Percentiles rank a stretch among this genome's conserved stretches.
These are phyloP conservation scores for Fagus crenata DNA, from an alignment of 306 rosid genomes.

Conservation along the genomic window DNA sequence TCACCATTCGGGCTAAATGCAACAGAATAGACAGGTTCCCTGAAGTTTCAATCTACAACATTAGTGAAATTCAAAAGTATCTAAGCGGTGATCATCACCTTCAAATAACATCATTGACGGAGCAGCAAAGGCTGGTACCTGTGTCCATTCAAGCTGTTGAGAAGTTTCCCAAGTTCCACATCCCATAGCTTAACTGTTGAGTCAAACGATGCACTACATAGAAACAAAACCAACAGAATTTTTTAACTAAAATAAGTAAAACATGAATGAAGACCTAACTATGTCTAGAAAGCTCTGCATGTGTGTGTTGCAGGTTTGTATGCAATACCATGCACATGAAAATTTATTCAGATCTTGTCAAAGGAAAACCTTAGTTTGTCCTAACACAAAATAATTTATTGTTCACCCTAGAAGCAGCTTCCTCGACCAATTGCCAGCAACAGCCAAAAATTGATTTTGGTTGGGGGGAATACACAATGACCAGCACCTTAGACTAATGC, in stretches of 20 bases:
- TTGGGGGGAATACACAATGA: neutral
- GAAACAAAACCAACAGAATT: constrained; percentile 11
- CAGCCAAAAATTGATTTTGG: neutral
- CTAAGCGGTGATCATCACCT: neutral
- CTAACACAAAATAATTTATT: neutral
- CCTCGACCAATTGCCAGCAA: neutral
- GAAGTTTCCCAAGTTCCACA: constrained; percentile 73
- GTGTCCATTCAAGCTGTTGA: constrained; percentile 80
- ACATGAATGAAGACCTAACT: neutral
- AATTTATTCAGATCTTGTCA: neutral
- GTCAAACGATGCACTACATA: constrained; percentile 86
- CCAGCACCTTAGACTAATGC: neutral
- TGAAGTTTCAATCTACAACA: constrained; percentile 27
- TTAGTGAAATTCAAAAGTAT: neutral
- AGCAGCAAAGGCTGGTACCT: constrained; percentile 42
- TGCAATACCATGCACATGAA: neutral
- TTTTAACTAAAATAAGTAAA: neutral
- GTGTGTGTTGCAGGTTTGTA: neutral
- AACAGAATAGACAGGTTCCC: constrained; percentile 79
- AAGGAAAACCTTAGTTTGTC: neutral
- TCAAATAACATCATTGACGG: neutral
- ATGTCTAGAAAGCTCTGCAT: neutral
- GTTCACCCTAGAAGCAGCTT: neutral
- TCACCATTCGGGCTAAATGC: constrained; percentile 95
- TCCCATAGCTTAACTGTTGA: constrained; percentile 92